Evolutionary conservation across 2,329 filamentous ascomycete species (phyloP), one percentile per base, ranked within the genome.

Genomic region (Ophiostoma sp.): DNA sequence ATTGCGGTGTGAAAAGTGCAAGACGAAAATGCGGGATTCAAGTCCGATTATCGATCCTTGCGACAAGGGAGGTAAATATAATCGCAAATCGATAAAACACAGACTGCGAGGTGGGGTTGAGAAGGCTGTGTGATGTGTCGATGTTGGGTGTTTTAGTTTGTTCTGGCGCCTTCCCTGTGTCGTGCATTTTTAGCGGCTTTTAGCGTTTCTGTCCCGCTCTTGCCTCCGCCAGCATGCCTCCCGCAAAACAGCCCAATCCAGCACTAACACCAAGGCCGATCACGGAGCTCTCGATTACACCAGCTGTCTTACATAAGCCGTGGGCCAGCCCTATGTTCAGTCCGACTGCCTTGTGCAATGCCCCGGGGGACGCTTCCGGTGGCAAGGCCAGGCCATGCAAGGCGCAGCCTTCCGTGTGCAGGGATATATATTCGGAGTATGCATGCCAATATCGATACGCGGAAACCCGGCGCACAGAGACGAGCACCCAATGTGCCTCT

Each of bases 361-460:
- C 42, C 42, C 42, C 49, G 55, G 55, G 55, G 27, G 52, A 60
- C 4, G 27, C 55, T 60, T 60, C 55, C 55, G 55, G 55, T 60
- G 55, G 55, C 55, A 12, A 60, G 55, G 27, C 27, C 55, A 60
- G 27, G 52, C 27, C 55, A 60, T 60, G 55, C 55, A 60, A 5
- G 55, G 27, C 55, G 27, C 49, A 60, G 55, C 52, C 52, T 58
- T 38, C 27, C 27, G 55, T 18, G 55, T 60, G 55, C 55, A 60
- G 27, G 55, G 55, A 6, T 60, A 55, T 55, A 11, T 27, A 55
- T 27, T 27, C 49, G 11, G 8, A 27, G n/a, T 4, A 55, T 27
- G 8, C 8, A 27, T 27, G 49, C 12, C n/a, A 9, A 14, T 7
- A 12, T 27, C 6, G 18, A 27, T 55, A 27, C 49, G 1, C 49